Evolutionary conservation across 345 rosid genomes (phyloP).

Genomic region (Nephelium lappaceum): DNA sequence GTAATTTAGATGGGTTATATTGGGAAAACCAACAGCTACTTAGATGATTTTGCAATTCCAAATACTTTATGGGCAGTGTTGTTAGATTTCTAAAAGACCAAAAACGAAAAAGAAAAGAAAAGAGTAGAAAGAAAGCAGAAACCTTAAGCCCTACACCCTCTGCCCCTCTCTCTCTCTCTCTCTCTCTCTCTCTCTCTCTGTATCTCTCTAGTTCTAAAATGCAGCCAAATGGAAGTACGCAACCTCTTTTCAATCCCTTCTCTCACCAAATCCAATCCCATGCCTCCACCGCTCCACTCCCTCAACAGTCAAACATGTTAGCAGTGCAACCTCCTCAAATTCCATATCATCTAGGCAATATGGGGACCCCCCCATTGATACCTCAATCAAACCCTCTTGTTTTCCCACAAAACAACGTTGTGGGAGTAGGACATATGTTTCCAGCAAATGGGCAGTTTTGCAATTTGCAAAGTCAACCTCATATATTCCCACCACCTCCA

Average conservation of each 20-base stretch:
- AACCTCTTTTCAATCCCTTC: conserved; percentile 34
- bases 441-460: conserved; percentile 17
- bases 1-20: too few relatives aligned
- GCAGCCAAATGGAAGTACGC: conserved; percentile 19
- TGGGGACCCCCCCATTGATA: conserved; percentile 40
- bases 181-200: not conserved
- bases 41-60: too few relatives aligned
- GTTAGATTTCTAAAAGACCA: too few relatives aligned
- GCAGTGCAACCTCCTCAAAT: conserved; percentile 42
- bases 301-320: conserved; percentile 34
- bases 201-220: not conserved
- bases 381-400: conserved; percentile 33
- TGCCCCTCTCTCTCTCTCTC: not conserved
- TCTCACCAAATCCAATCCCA: conserved; percentile 18
- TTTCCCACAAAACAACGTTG: conserved; percentile 20
- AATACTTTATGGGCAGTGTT: too few relatives aligned
- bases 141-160: not conserved
- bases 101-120: too few relatives aligned
- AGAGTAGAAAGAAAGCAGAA: not conserved
- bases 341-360: conserved; percentile 33
- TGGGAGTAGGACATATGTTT: conserved; percentile 25
- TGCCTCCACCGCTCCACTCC: conserved; percentile 7
- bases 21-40: too few relatives aligned
- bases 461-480: conserved; percentile 30
- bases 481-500: conserved; percentile 36